Base-by-base conservation (phyloP, 441 rosid species). In the Viola pubescens region DNA sequence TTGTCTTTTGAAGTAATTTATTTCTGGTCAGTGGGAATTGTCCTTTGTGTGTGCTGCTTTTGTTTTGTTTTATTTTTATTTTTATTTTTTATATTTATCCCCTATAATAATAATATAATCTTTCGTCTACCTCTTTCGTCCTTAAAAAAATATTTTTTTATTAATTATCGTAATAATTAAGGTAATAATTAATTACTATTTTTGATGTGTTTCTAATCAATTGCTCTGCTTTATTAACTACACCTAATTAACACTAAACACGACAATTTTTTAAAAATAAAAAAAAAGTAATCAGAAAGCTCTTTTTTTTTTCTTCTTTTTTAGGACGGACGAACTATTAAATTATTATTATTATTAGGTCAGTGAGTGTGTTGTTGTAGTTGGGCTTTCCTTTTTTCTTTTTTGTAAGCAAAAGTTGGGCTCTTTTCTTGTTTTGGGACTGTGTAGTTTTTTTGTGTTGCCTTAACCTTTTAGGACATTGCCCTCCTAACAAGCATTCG, bases 1-100 rank as follows among this genome's bases (percentile, higher is more conserved):
- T 86, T 76, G 80, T 59, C 70, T 70, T 75, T 82, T 73, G 76
- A 77, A 84, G 6, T 70, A 81, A 77, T 66, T 65, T 43, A 74
- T 66, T 73, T 63, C 34, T 66, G 63, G 65, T 64, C n/a, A 48
- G 62, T 64, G 66, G 68, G 71, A 71, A 56, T 51, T 65, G 66
- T 63, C 49, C 34, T 61, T 62, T 6, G 2, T 45, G 46, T 37
- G 34, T 63, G 37, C 59, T 13, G 39, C 56, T 14, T 46, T 63
- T 34, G 19, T 53, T 5, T 48, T 44, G 57, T 12, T 6, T 44
- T 9, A 26, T 43, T 48, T 5, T 3, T 10, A 16, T 26, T 26
- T 26, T 26, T 26, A 26, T 26, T 26, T 26, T 26, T 26, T 26
- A 26, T 26, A 16, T 16, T 16, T 16, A 1, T 16, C 19, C 19